These are phyloP conservation scores for Senna tora DNA, from an alignment of 306 rosid genomes.

Conservation along the genomic window DNA sequence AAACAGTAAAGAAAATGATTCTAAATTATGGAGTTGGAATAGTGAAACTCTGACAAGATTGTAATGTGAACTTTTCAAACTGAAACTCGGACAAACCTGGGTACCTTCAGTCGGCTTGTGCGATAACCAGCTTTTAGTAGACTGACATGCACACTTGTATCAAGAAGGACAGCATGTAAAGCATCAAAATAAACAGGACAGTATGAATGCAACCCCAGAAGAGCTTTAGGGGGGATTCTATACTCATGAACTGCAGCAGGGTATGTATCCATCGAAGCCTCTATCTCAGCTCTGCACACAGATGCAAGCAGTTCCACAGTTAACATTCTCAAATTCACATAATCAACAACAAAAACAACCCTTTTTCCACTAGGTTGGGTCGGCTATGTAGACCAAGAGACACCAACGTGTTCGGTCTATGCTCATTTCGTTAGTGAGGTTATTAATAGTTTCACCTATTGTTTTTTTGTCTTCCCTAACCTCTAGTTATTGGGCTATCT, in stretches of 20 bases:
- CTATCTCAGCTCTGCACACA: constrained; percentile 60
- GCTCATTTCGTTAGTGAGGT: no score
- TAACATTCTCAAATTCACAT: constrained; percentile 25
- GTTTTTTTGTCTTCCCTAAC: no score
- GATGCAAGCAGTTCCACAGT: constrained; percentile 35
- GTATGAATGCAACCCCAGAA: constrained; percentile 82
- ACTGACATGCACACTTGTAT: constrained; percentile 77
- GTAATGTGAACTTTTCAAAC: constrained; percentile 32
- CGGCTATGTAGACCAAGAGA: no score
- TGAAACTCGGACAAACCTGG: constrained; percentile 69
- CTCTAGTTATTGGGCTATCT: no score
- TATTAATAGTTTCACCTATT: no score
- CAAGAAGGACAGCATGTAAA: constrained; percentile 80
- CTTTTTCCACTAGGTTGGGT: no score
- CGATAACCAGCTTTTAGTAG: constrained; percentile 57
- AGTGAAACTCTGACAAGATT: constrained; percentile 30
- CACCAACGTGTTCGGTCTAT: no score
- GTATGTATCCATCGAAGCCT: constrained; percentile 53
- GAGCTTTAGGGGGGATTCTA: constrained; percentile 85
- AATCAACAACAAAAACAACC: no score
- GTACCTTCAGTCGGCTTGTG: constrained; percentile 52
- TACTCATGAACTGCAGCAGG: constrained; percentile 83
- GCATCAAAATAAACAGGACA: constrained; percentile 86
- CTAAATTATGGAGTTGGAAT: constrained; percentile 16
- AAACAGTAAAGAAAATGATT: constrained; percentile 15